Evolutionary conservation across 345 rosid species (phyloP), one percentile per base, ranked within the genome.

Genomic region (Aquilaria malaccensis): DNA sequence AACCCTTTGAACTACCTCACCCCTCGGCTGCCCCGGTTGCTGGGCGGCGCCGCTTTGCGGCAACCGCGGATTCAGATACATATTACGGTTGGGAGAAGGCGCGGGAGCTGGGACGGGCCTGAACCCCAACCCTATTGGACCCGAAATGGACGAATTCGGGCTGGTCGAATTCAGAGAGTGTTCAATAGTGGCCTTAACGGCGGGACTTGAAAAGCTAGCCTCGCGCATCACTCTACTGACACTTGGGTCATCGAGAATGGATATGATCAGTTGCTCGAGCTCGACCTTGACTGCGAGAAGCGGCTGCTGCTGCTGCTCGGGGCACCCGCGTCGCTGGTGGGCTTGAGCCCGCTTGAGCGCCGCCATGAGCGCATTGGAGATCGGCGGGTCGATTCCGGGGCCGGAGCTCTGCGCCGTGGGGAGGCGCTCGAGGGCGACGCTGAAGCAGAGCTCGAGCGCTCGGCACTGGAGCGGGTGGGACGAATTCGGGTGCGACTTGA

Each of bases 391-490:
- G 30, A 69, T 70, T 0, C 78, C 85, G 0, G 83, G 72, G 9
- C 77, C 70, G 13, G 70, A 56, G 41, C 72, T 79, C 59, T 81
- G 82, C 0, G 87, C 73, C 3, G 96, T 79, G 29, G 99, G 97
- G 13, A 94, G 85, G 12, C 97, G 85, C 50, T 94, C 99, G 58
- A 94, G 81, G 3, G 99, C 99, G n/a, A 94, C 99, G 76, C 91
- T 88, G 81, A 94, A 94, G 68, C 99, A 94, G 61, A 94, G 99
- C 91, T 94, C 99, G 30, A 94, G 77, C 15, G 99, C 99, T 30
- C 99, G 81, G 70, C 99, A 94, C 93, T 94, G 99, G n/a, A 94
- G 83, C 0, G 99, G 99, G 66, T 94, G 97, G 5, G 99, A 94
- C 0, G 99, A 94, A 67, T 90, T 94, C 6, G 97, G 99, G 74